phyloP scores from a whole-genome alignment of 345 rosid species.

The Gossypioides kirkii region DNA sequence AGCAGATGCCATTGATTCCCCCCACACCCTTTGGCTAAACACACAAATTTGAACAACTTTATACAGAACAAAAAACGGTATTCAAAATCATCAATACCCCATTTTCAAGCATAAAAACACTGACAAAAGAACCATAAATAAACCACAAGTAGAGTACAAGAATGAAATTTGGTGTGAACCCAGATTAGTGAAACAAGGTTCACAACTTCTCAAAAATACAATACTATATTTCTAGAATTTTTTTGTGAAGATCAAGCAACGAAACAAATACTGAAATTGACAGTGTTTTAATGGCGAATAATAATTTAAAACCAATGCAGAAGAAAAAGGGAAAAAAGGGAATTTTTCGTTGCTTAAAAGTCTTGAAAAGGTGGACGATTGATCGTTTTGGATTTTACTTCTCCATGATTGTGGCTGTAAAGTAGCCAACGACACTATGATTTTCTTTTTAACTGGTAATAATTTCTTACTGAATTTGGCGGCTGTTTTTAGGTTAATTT shows the following conservation, averaged over 20 bases:
- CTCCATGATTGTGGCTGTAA: neutral
- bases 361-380: neutral
- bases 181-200: neutral
- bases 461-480: neutral
- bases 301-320: no score
- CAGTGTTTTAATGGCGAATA: no score
- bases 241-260: neutral
- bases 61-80: neutral
- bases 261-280: no score
- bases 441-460: neutral
- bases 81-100: neutral
- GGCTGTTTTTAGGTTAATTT: no score
- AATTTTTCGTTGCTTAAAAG: neutral
- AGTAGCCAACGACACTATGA: neutral
- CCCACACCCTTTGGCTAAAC: neutral
- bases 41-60: neutral
- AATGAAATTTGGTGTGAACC: neutral
- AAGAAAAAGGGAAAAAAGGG: no score
- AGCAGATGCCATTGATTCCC: neutral
- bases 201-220: neutral
- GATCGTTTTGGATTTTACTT: neutral
- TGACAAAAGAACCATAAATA: neutral
- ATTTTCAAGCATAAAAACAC: neutral
- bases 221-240: no score
- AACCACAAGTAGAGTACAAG: neutral